A percentile compares a stretch with the other conserved stretches of the same genome.
Conservation (phyloP, 2,329 filamentous ascomycete genomes). For the Alternaria ventricosa region DNA sequence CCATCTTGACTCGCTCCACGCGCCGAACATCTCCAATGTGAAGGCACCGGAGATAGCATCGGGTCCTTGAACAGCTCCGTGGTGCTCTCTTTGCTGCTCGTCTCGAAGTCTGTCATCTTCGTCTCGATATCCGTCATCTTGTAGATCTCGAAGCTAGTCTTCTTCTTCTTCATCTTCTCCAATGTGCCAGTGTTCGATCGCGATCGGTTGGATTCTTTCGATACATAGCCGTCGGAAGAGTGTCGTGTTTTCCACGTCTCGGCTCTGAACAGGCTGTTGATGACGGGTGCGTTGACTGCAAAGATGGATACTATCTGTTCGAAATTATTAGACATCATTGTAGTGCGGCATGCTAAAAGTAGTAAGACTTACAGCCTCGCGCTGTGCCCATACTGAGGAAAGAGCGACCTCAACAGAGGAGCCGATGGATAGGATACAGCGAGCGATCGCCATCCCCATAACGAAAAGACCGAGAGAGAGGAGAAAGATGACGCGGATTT, state of each 20-base stretch:
- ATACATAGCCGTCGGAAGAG: neutral
- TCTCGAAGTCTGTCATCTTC: neutral
- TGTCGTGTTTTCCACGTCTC: neutral
- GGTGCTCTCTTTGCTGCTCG: neutral
- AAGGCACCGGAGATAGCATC: neutral
- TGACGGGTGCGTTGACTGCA: conserved; percentile 4
- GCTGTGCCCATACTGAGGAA: conserved; percentile 4
- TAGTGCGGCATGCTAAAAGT: neutral
- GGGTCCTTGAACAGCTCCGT: neutral
- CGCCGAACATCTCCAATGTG: neutral
- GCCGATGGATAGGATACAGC: conserved; percentile 3
- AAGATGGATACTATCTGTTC: conserved; percentile 1
- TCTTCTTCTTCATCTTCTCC: neutral
- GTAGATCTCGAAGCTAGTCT: neutral
- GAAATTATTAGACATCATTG: neutral
- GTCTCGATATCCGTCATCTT: conserved; percentile 1
- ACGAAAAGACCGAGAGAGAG: conserved; percentile 1
- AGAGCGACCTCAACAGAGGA: conserved; percentile 4
- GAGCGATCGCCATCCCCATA: conserved; percentile 3
- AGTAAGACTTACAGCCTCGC: conserved; percentile 1
- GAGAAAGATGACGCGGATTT: neutral
- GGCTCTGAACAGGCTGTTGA: conserved; percentile 3
- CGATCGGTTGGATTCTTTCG: neutral
- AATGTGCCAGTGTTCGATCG: neutral
- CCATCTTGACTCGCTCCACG: neutral